A percentile compares a stretch with the other conserved stretches of the same genome.
Evolutionary conservation across 2,329 filamentous ascomycete species (phyloP).

Genomic region (Xylaria sp.): DNA sequence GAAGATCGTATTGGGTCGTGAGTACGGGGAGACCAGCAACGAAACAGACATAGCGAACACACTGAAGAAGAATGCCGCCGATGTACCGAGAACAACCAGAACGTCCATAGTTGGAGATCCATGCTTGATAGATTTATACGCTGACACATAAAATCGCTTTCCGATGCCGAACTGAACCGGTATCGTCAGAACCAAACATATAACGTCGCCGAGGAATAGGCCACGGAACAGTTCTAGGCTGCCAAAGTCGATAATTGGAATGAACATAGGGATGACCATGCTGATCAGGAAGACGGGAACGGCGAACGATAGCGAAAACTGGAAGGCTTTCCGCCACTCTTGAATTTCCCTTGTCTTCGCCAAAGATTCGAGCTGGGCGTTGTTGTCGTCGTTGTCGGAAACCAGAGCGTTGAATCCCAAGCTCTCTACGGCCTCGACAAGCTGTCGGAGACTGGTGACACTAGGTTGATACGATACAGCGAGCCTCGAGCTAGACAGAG

Average conservation of each 20-base stretch:
- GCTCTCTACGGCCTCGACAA: conserved; percentile 79
- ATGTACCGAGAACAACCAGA: conserved; percentile 86
- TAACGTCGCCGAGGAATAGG: conserved; percentile 79
- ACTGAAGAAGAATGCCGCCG: conserved; percentile 94
- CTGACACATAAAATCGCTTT: conserved; percentile 85
- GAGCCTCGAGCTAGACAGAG: conserved; percentile 66
- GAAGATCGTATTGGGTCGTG: conserved; percentile 81
- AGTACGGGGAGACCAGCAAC: conserved; percentile 67
- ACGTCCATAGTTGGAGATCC: conserved; percentile 96
- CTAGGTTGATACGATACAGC: conserved; percentile 67
- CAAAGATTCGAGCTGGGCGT: conserved; percentile 90
- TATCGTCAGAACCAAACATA: conserved; percentile 79
- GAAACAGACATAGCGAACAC: conserved; percentile 81
- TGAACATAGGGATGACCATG: conserved; percentile 89
- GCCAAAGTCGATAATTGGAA: conserved; percentile 73
- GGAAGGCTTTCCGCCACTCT: conserved; percentile 82
- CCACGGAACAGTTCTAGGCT: conserved; percentile 61
- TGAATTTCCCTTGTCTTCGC: conserved; percentile 95
- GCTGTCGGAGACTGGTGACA: conserved; percentile 68
- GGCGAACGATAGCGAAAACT: conserved; percentile 71
- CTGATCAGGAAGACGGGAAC: conserved; percentile 85
- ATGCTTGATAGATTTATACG: conserved; percentile 90
- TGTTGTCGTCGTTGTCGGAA: conserved; percentile 89
- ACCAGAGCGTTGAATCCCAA: conserved; percentile 83
- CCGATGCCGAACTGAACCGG: conserved; percentile 96